Evolutionary conservation across 768 basidiomycete species (phyloP).

Genomic region (Rhodotorula diobovata): DNA sequence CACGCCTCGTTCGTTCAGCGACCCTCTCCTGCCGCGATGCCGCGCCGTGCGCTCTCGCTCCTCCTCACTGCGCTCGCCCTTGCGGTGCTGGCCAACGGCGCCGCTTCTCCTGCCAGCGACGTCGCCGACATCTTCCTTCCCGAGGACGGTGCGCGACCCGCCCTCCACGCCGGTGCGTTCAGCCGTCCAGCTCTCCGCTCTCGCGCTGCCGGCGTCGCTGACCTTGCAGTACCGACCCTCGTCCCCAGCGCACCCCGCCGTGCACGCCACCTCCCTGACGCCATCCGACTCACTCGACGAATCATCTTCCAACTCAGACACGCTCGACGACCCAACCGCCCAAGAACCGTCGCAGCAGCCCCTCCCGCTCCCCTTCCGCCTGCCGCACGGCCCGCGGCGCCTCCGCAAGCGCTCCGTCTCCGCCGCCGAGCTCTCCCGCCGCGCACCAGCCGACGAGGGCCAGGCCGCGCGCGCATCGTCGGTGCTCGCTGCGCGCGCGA

Average conservation of each 20-base stretch:
- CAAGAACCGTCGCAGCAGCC: not conserved
- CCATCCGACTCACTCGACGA: too few species aligned
- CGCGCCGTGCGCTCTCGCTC: not conserved
- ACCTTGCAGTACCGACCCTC: not conserved
- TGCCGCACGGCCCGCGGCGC: not conserved
- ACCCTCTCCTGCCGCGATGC: not conserved
- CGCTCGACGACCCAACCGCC: too few species aligned
- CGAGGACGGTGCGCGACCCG: not conserved
- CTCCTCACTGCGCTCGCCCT: not conserved
- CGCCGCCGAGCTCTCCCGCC: not conserved
- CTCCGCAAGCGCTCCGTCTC: not conserved
- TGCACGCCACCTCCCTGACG: too few species aligned
- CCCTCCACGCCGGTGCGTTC: not conserved
- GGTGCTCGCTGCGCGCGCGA: not conserved
- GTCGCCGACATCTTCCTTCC: not conserved
- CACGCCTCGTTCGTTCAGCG: too few species aligned
- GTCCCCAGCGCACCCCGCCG: too few species aligned
- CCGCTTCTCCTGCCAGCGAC: not conserved
- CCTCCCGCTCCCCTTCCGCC: not conserved
- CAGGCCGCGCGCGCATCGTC: not conserved
- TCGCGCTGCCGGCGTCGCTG: not conserved
- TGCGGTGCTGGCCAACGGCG: not conserved
- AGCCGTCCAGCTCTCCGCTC: too few species aligned
- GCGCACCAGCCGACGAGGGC: not conserved
- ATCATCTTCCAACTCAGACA: too few species aligned